phyloP scores from a whole-genome alignment of 495 filamentous ascomycete genomes.

The Neurospora cerealis region DNA sequence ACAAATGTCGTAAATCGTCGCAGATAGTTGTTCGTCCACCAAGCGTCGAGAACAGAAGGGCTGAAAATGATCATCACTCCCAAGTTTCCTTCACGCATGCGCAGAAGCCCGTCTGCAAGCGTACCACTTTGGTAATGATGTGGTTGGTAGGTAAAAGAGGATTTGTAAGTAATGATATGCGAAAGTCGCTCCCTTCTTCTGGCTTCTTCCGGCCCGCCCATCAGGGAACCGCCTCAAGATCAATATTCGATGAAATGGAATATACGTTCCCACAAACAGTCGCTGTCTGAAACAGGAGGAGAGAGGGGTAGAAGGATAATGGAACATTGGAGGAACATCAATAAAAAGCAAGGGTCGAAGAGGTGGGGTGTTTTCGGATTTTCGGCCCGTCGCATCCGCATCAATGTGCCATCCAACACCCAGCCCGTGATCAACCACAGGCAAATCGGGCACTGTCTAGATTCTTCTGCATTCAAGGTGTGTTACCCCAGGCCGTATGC shows the following conservation, averaged over 20 bases:
- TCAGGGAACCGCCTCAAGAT: not conserved
- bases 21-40: not conserved
- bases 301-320: not conserved
- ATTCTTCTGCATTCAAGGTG: not conserved
- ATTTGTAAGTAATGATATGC: not conserved
- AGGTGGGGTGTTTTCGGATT: not conserved
- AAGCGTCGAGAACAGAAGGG: not conserved
- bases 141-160: not conserved
- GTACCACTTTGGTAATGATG: not conserved
- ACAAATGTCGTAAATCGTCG: not conserved
- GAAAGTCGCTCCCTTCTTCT: not conserved
- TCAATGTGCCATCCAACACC: not conserved
- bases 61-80: not conserved
- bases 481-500: not conserved
- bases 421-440: not conserved
- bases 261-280: not conserved
- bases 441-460: not conserved
- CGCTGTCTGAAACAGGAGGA: not conserved
- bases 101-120: not conserved
- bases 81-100: not conserved
- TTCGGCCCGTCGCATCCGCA: not conserved
- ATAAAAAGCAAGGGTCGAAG: not conserved
- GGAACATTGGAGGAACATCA: not conserved
- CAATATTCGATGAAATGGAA: not conserved
- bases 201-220: not conserved